These are phyloP conservation scores for Saccharomycopsis sp. DNA, from an alignment of 805 yeast species.

Conservation along the genomic window DNA sequence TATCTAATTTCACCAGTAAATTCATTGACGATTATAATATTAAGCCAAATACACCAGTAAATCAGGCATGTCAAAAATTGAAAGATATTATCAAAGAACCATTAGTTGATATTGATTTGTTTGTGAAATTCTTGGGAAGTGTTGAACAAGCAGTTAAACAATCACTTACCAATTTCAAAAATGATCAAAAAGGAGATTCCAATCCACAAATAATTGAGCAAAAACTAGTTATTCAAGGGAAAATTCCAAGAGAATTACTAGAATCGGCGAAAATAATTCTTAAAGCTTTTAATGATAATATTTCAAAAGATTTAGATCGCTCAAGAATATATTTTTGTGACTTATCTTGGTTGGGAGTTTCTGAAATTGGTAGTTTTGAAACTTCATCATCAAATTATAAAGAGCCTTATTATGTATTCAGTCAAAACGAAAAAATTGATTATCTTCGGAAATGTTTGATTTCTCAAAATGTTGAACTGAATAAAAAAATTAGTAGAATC, in stretches of 20 bases:
- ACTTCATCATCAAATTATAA: no score
- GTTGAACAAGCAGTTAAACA: constrained; percentile 5
- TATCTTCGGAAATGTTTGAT: no score
- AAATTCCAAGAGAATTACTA: constrained; percentile 10
- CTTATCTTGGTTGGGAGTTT: constrained; percentile 8
- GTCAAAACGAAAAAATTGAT: no score
- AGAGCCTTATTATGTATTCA: no score
- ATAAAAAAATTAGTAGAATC: not conserved
- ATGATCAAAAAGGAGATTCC: not conserved
- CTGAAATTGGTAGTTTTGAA: no score
- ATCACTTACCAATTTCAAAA: no score
- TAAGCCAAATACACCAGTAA: not conserved
- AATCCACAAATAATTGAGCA: constrained; percentile 9
- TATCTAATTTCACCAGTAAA: constrained; percentile 1
- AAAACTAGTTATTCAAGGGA: constrained; percentile 13
- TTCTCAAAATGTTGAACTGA: no score
- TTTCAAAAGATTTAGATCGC: constrained; percentile 7
- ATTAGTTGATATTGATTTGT: constrained; percentile 7
- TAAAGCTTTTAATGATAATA: constrained; percentile 8
- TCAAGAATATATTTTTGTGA: constrained; percentile 7
- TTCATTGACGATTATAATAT: constrained; percentile 8
- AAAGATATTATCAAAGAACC: constrained; percentile 7
- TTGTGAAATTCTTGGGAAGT: constrained; percentile 12
- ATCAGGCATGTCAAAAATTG: constrained; percentile 8
- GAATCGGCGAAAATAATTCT: constrained; percentile 4